Evolutionary conservation across 257 asterid genomes (phyloP), one percentile per base, ranked within the genome.

Genomic region (Solanum megistacrolobum): DNA sequence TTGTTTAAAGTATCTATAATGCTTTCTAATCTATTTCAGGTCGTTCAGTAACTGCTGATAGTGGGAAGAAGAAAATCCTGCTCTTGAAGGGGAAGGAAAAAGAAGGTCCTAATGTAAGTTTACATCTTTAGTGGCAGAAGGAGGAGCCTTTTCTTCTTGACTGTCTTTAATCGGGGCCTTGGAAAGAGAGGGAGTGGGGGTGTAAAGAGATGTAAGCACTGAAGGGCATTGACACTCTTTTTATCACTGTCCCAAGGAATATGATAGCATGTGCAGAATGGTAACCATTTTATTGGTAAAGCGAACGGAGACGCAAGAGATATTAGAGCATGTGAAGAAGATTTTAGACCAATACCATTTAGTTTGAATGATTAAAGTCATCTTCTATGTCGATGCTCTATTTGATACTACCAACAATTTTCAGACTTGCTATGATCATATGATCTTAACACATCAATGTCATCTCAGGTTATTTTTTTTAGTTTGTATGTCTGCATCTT

Each of bases 1-100:
- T 78, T 78, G 58, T n/a, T 78, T 78, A 6, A 41, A n/a, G 60
- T 78, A 41, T 41, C 60, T 39, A 39, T 78, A 78, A 39, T 78
- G n/a, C 35, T 25, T 43, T 76, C 87, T 86, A 84, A 88, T 82
- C 87, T 89, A 87, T 92, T 83, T 87, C 91, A 91, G 92, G 92
- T 76, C 13, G 62, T 76, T 76, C 35, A 86, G 91, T 91, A n/a
- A 88, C 93, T 78, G 71, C 90, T 87, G 96, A 90, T 86, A 71
- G 84, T 83, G 97, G 96, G 90, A 95, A 93, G 96, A 94, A 93
- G 96, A 95, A 92, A 91, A 91, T 96, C 89, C 87, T 94, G 89
- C 98, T 96, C 86, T 88, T 94, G 91, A 96, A 94, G 92, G 98
- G 97, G 88, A 94, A 93, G 92, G 98, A 94, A 90, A 96, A 92